Evolutionary conservation across 2,329 filamentous ascomycete species (phyloP).

Genomic region (Verticillium zaregamsianum): DNA sequence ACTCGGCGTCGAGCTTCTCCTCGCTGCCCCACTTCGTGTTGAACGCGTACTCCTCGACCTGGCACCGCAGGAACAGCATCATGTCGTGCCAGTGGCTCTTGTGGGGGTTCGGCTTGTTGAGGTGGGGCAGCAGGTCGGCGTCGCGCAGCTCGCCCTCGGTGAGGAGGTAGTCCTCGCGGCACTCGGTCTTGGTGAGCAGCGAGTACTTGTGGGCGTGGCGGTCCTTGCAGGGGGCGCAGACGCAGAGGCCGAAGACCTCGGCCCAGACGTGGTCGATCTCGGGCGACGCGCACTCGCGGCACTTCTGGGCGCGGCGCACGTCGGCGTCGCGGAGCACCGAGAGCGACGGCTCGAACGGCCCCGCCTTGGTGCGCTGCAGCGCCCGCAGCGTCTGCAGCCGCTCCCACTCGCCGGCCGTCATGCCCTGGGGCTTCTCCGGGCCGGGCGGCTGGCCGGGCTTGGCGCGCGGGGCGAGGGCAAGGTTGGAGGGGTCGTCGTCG

Average conservation of each 20-base stretch:
- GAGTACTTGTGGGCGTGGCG: slow-evolving; percentile 89
- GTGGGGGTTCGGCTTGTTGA: slow-evolving; percentile 89
- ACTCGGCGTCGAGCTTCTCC: slow-evolving; percentile 84
- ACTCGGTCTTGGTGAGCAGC: slow-evolving; percentile 94
- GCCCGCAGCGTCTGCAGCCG: slow-evolving; percentile 69
- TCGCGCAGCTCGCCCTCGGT: slow-evolving; percentile 91
- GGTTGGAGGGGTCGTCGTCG: slow-evolving; percentile 88
- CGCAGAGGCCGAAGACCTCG: slow-evolving; percentile 69
- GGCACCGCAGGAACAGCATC: slow-evolving; percentile 92
- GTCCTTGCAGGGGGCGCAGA: slow-evolving; percentile 86
- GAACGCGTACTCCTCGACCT: slow-evolving; percentile 93
- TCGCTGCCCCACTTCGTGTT: slow-evolving; percentile 85
- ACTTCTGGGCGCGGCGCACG: slow-evolving; percentile 62
- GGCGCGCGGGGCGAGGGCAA: slow-evolving; percentile 52
- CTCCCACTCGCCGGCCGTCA: slow-evolving; percentile 93
- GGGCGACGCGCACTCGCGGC: slow-evolving; percentile 73
- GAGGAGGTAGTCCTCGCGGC: slow-evolving; percentile 87
- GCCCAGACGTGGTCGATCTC: slow-evolving; percentile 97
- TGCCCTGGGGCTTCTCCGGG: slow-evolving; percentile 73
- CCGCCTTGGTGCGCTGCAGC: slow-evolving; percentile 68
- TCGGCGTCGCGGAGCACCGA: slow-evolving; percentile 65
- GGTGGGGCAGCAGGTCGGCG: slow-evolving; percentile 76
- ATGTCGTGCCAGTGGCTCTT: slow-evolving; percentile 97
- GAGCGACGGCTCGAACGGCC: slow-evolving; percentile 86
- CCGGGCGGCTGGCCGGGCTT: slow-evolving; percentile 33